These are phyloP conservation scores for Cafeteria roenbergensis DNA, from an alignment of 108 stramenopile species.

Conservation along the genomic window DNA sequence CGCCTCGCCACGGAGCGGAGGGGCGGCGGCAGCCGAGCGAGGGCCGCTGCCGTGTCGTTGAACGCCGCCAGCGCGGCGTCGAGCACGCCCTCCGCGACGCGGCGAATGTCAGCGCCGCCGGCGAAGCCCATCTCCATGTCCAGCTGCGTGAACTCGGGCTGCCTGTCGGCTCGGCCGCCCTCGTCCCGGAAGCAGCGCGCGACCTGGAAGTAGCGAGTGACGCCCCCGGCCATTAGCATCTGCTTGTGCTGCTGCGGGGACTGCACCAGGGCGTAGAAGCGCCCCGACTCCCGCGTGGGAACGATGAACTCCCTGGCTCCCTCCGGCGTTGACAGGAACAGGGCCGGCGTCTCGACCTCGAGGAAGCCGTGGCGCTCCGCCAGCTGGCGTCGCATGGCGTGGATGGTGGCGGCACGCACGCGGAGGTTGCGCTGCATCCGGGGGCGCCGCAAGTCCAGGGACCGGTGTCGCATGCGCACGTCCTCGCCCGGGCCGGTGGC, in stretches of 20 bases:
- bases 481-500: not conserved
- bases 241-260: conserved; percentile 25
- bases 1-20: not conserved
- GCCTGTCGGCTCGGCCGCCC: conserved; percentile 17
- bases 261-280: conserved; percentile 17
- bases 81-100: conserved; percentile 10
- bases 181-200: conserved; percentile 21
- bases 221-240: conserved; percentile 21
- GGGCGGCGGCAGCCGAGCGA: not conserved
- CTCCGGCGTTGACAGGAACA: conserved; percentile 19
- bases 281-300: conserved; percentile 12
- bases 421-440: conserved; percentile 22
- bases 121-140: conserved; percentile 13
- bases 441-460: conserved; percentile 18
- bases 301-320: conserved; percentile 21
- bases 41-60: not conserved
- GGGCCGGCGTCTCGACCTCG: conserved; percentile 21
- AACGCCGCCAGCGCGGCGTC: not conserved
- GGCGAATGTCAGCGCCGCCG: not conserved
- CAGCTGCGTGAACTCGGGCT: conserved; percentile 21
- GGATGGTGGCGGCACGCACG: conserved; percentile 6
- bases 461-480: conserved; percentile 1
- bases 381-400: not conserved
- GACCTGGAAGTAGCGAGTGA: conserved; percentile 21
- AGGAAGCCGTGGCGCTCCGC: conserved; percentile 6